Evolutionary conservation across 352 stramenopile genomes (phyloP), one percentile per base, ranked within the genome.

Genomic region (Phytopythium delawarense): DNA sequence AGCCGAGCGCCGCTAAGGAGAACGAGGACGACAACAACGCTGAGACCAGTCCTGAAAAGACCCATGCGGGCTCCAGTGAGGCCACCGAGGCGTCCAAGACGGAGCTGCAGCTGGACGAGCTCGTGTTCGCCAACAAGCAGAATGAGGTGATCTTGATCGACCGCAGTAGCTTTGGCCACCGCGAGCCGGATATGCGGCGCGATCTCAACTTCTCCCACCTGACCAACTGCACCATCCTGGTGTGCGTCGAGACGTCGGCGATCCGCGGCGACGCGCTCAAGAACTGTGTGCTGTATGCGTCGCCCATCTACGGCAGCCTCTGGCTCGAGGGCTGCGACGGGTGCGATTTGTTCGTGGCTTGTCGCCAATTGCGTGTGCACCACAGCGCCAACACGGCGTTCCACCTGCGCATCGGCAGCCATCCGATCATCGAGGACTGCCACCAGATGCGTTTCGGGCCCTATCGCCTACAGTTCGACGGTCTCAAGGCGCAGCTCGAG

Each of bases 381-480:
- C 66, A 81, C 35, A 94, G 77, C 60, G 71, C 64, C 30, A 61
- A 57, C 20, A 91, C 83, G 37, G 80, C 67, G 18, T 96, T 97
- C 49, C 83, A 92, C 65, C 63, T 97, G 44, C 85, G 87, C 11
- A 91, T 94, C 25, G 62, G 65, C 35, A 96, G 87, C 56, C 84
- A 96, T 46, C 90, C 90, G 50, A 96, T 97, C 73, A 96, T 97
- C 57, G 90, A 97, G 60, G 86, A 96, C 69, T 97, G 90, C 72
- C 71, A 81, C 53, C 70, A 81, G 59, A 75, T 97, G 52, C 70
- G 75, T 7, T 97, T 97, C 67, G 87, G 84, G 2, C 76, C 87
- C 16, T 95, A 95, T 34, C 67, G 67, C 18, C 61, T 96, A 32
- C 53, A 70, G 4, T 96, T 94, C 59, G 58, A 81, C 1, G 81